These are phyloP conservation scores for Harringtonia lauricola DNA, from an alignment of 2,329 filamentous ascomycete species.

Conservation along the genomic window DNA sequence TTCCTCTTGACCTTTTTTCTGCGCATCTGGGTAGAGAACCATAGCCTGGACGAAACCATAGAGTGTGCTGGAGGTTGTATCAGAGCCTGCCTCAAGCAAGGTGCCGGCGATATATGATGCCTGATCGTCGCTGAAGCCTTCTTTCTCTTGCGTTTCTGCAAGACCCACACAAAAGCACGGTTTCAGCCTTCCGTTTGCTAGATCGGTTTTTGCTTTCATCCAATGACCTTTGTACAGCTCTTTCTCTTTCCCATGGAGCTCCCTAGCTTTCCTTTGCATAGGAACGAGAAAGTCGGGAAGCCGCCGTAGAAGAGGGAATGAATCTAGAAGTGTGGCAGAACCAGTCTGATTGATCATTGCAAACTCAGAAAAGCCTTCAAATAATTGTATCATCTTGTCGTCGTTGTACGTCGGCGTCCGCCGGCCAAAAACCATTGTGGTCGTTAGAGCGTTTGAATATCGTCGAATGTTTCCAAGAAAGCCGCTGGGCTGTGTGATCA, in stretches of 20 bases:
- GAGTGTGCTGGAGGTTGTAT: constrained; percentile 29
- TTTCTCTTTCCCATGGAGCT: constrained; percentile 31
- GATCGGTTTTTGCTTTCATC: constrained; percentile 25
- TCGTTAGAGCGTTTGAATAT: constrained; percentile 9
- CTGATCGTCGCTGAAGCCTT: constrained; percentile 20
- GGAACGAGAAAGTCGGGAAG: constrained; percentile 33
- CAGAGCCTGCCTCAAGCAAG: constrained; percentile 27
- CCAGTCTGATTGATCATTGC: constrained; percentile 2
- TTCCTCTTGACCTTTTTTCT: constrained; percentile 27
- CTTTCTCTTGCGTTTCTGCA: constrained; percentile 11
- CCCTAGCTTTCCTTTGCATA: constrained; percentile 24
- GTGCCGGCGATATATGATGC: constrained; percentile 21
- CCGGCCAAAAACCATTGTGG: constrained; percentile 12
- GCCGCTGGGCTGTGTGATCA: constrained; percentile 23
- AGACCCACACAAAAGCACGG: constrained; percentile 4
- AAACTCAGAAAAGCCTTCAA: constrained; percentile 5
- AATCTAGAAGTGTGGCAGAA: constrained; percentile 3
- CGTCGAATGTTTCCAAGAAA: constrained; percentile 15
- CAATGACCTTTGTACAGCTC: constrained; percentile 28
- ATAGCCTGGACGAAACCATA: constrained; percentile 35
- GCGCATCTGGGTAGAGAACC: constrained; percentile 28
- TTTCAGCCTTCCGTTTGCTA: constrained; percentile 17
- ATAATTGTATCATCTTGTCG: constrained; percentile 8
- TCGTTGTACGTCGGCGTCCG: constrained; percentile 9
- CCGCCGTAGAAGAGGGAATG: constrained; percentile 13